These are phyloP conservation scores for Herpetospermum pedunculosum DNA, from an alignment of 306 rosid species.

Conservation along the genomic window DNA sequence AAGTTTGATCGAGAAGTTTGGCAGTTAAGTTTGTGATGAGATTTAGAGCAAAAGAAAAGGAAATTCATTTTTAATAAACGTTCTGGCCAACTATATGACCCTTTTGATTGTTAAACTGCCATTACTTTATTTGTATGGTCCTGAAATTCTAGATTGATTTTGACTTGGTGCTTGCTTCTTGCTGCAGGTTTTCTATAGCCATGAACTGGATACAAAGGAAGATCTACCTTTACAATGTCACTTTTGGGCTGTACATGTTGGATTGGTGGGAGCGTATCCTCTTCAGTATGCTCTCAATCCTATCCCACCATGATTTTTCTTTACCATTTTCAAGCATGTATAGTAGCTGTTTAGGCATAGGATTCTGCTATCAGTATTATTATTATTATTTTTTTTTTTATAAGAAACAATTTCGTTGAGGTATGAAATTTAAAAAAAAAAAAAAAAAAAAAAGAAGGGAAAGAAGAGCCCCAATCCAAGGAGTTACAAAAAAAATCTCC, in stretches of 20 bases:
- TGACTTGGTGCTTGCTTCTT: conserved; percentile 1
- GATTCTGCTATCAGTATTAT: background rate
- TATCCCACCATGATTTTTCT: conserved; percentile 2
- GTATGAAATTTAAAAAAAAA: too few relatives aligned
- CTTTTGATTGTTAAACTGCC: background rate
- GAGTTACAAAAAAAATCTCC: too few relatives aligned
- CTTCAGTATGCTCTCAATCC: conserved; percentile 62
- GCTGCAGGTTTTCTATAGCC: conserved; percentile 10
- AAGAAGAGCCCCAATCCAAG: too few relatives aligned
- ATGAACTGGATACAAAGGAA: conserved; percentile 93
- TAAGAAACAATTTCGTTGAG: too few relatives aligned
- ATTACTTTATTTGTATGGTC: background rate
- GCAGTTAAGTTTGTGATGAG: background rate
- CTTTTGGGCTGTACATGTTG: conserved; percentile 91
- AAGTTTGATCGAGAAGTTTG: background rate
- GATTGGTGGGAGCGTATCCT: conserved; percentile 95
- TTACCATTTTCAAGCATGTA: background rate
- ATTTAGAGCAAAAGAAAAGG: background rate
- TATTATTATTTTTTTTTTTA: too few relatives aligned
- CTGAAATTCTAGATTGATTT: background rate
- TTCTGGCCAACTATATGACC: too few relatives aligned
- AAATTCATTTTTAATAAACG: too few relatives aligned
- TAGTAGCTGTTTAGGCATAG: background rate
- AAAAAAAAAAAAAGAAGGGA: too few relatives aligned
- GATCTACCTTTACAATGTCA: conserved; percentile 81